Base-by-base conservation (phyloP, 805 yeast genomes). In the Yamadazyma scolyti region DNA sequence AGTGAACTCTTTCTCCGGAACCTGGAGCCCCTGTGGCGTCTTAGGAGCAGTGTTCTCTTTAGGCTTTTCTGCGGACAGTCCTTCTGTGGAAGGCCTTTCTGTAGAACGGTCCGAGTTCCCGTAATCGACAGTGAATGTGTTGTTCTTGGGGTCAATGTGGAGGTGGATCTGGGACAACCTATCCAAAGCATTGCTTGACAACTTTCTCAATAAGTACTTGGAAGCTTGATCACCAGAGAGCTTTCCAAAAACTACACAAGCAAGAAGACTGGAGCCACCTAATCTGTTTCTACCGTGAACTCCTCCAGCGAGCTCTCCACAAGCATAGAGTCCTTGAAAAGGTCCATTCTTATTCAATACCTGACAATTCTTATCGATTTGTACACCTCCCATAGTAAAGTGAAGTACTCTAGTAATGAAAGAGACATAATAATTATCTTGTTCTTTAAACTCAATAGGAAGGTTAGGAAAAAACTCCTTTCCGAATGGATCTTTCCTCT, bases 311-410 rank as follows among this genome's bases (percentile, higher is more conserved):
- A 75, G 71, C 48, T 79, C 86, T 9, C 86, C 87, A 13, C 73
- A 74, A 0, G 84, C 84, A 49, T 62, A 78, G 7, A 79, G 46
- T 10, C 79, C 77, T 2, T 54, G 45, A 3, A 71, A 54, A 6
- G 63, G 43, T 25, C 52, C 44, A 2, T 35, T 37, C 23, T 35
- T 27, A 17, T 35, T 74, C 10, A 68, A 28, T 2, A 74, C 75
- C 34, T 67, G 67, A 0, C 73, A 57, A 24, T 62, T 46, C 15
- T 62, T 70, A 46, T 75, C 65, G 34, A 77, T 73, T 50, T 68
- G 68, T 4, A 76, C 74, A 28, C 87, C 86, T 14, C 87, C 86
- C 83, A 77, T 78, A 6, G 84, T 75, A 52, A 76, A 78, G 50
- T 78, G 85, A 21, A 78, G 68, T 4, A 75, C 80, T 21, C 82